phyloP scores from a whole-genome alignment of 768 basidiomycete genomes.

The Russula sp. region DNA sequence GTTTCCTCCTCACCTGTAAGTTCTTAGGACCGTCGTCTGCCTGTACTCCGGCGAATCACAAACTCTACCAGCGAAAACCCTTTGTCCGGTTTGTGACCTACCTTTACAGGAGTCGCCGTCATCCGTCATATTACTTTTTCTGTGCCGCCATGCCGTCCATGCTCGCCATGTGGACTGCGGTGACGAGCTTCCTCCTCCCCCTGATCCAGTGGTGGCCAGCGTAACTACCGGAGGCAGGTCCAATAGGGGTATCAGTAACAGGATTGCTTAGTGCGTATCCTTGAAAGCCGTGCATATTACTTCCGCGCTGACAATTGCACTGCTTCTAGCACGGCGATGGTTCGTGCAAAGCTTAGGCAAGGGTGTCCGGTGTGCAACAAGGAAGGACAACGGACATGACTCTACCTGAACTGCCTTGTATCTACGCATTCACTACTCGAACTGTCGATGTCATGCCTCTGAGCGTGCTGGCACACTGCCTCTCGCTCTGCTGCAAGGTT shows the following conservation, averaged over 20 bases:
- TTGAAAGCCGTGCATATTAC: not conserved
- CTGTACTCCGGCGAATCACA: not conserved
- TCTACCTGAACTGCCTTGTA: not conserved
- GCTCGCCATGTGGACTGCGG: conserved; percentile 66
- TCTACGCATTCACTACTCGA: not conserved
- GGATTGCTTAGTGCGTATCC: conserved; percentile 63
- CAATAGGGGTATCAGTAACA: conserved; percentile 50
- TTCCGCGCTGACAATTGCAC: not conserved
- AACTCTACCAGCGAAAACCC: conserved; percentile 45
- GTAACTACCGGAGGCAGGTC: conserved; percentile 38
- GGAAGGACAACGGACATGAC: conserved; percentile 40
- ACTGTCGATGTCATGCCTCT: not conserved
- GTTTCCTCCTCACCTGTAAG: conserved; percentile 72
- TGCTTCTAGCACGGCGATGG: conserved; percentile 54
- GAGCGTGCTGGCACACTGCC: not conserved
- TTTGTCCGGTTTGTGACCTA: conserved; percentile 62
- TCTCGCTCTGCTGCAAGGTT: not conserved
- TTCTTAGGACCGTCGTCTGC: conserved; percentile 15
- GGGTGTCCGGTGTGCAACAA: conserved; percentile 78
- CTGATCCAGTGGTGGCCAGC: conserved; percentile 48
- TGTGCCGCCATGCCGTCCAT: conserved; percentile 88
- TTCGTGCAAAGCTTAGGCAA: conserved; percentile 54
- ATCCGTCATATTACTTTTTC: conserved; percentile 63
- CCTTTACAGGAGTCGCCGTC: conserved; percentile 54
- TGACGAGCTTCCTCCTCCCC: conserved; percentile 54